These are phyloP conservation scores for Colletotrichum lupini DNA, from an alignment of 2,329 filamentous ascomycete species.

Conservation along the genomic window DNA sequence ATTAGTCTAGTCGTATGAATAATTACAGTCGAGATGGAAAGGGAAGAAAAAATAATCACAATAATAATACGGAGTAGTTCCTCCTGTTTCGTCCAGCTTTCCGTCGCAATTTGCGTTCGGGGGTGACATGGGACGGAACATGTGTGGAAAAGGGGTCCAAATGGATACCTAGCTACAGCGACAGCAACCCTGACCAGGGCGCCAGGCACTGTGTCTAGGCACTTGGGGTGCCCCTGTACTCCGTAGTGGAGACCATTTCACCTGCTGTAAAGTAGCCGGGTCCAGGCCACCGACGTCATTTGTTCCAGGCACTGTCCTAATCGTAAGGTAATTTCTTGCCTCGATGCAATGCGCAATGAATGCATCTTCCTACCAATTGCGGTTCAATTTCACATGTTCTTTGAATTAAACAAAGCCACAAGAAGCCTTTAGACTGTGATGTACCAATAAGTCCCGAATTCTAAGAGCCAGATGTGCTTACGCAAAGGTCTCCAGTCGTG, in stretches of 20 bases:
- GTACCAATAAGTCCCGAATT: background rate
- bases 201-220: background rate
- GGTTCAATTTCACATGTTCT: background rate
- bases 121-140: background rate
- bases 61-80: no score
- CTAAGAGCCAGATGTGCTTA: background rate
- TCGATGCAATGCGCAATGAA: background rate
- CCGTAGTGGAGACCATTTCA: background rate
- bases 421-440: background rate
- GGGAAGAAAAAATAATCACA: background rate
- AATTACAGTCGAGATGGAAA: background rate
- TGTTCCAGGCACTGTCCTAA: background rate
- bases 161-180: background rate
- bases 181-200: background rate
- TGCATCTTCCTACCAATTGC: background rate
- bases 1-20: background rate
- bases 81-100: background rate
- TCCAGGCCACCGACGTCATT: constrained; percentile 34
- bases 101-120: constrained; percentile 2
- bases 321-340: no score
- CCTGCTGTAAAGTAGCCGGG: constrained; percentile 1
- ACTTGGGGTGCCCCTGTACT: background rate
- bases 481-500: no score
- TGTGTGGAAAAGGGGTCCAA: constrained; percentile 30
- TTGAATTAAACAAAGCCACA: background rate